Evolutionary conservation across 164 flowering plant species (phyloP).

Genomic region (Nymphaea thermarum): DNA sequence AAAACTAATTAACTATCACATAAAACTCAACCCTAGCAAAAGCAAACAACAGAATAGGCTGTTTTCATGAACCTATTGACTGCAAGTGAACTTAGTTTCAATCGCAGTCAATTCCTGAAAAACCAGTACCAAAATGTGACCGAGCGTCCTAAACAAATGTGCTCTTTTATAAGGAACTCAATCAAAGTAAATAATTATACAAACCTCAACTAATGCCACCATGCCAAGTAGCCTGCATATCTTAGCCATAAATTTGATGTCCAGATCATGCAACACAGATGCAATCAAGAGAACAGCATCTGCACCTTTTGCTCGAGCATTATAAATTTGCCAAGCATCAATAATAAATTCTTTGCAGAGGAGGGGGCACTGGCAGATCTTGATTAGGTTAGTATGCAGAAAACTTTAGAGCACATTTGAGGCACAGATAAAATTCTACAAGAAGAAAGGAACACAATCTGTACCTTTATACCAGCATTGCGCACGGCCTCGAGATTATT

Average conservation of each 20-base stretch:
- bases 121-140: too few species aligned
- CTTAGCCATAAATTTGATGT: constrained; percentile 75
- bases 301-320: constrained; percentile 94
- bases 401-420: too few species aligned
- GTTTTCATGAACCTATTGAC: too few species aligned
- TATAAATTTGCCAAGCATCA: constrained; percentile 93
- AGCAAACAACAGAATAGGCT: too few species aligned
- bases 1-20: too few species aligned
- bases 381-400: constrained; percentile 6
- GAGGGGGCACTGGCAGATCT: constrained; percentile 74
- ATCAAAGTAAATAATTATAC: constrained; percentile 1
- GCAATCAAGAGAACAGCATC: constrained; percentile 98
- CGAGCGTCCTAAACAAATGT: too few species aligned
- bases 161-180: too few species aligned
- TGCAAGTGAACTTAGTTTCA: too few species aligned
- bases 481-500: constrained; percentile 75
- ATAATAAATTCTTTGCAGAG: constrained; percentile 92
- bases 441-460: constrained; percentile 1
- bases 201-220: constrained; percentile 88
- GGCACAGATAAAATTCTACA: neutral
- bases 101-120: too few species aligned
- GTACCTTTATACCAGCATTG: constrained; percentile 82
- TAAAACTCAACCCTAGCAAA: too few species aligned
- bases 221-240: constrained; percentile 81
- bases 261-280: constrained; percentile 82